Conservation (phyloP, 805 yeast species). For the Starmerella potacharoeniae region DNA sequence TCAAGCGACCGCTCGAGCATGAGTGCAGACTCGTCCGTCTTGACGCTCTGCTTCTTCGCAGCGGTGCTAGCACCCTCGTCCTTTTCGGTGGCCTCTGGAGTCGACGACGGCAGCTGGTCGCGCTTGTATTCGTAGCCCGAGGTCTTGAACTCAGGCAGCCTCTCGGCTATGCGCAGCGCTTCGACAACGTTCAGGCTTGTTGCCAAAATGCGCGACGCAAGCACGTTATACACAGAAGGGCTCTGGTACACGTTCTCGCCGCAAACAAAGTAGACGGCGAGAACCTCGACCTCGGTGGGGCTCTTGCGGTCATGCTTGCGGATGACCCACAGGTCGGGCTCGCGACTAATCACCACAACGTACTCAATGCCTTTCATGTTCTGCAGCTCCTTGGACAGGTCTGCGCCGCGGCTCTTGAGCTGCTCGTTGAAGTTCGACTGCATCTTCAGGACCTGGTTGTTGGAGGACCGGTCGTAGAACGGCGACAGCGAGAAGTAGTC, state of each 20-base stretch:
- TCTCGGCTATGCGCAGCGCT: constrained; percentile 38
- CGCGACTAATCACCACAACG: constrained; percentile 58
- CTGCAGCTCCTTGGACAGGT: constrained; percentile 45
- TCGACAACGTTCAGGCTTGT: constrained; percentile 36
- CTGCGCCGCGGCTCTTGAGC: constrained; percentile 29
- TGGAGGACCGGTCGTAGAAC: constrained; percentile 85
- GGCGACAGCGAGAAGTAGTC: constrained; percentile 93
- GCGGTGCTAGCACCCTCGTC: not conserved
- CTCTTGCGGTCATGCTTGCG: constrained; percentile 62
- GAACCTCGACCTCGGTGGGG: constrained; percentile 36
- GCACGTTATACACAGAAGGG: constrained; percentile 60
- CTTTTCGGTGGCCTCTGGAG: not conserved
- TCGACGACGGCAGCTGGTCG: not conserved
- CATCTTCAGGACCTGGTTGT: constrained; percentile 91
- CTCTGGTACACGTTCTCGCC: constrained; percentile 92
- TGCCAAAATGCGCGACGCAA: constrained; percentile 58
- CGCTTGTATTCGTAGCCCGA: constrained; percentile 43
- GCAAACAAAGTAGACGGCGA: constrained; percentile 74
- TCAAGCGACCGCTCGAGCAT: constrained; percentile 4
- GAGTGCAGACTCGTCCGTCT: not conserved
- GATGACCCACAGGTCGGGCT: constrained; percentile 88
- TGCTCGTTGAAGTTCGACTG: constrained; percentile 72
- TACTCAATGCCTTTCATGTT: constrained; percentile 84
- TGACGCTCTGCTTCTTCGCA: not conserved
- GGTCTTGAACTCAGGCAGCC: constrained; percentile 46